Evolutionary conservation across 768 basidiomycete species (phyloP), one percentile per base, ranked within the genome.

Genomic region (Hypholoma sublateritium): DNA sequence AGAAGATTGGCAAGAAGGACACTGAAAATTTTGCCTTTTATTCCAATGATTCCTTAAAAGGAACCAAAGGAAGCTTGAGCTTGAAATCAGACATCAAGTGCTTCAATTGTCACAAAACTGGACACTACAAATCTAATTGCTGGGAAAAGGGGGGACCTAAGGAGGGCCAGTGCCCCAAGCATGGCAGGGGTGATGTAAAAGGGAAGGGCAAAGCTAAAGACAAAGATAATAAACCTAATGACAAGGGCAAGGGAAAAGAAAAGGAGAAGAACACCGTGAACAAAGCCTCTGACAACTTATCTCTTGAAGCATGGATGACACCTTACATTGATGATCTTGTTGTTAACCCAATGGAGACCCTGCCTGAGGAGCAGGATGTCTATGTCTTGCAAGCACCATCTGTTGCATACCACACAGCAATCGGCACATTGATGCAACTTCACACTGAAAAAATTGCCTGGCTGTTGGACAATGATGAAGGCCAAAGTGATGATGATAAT

Each of bases 121-220:
- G 74, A 2, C 71, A 75, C 44, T 28, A 66, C 11, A 59, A 58
- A 44, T 54, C 56, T n/a, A 65, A 74, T 49, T 75, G 74, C 51
- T 75, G 71, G 73, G 64, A 56, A 4, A 70, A 71, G 39, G 74
- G 74, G 4, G 71, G 74, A 43, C 72, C 70, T 35, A 69, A 65
- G 43, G 66, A 74, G 43, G 75, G 70, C 0, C 68, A 73, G 53
- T 55, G 59, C 12, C 67, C 66, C 17, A 62, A 57, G 28, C 54
- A 59, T 16, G 35, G 35, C 17, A 61, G 57, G 22, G 52, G 59
- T 16, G 35, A 19, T n/a, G 7, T 46, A n/a, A 55, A 47, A 13
- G 14, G n/a, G 19, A 34, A 36, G 39, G 55, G 36, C 17, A 28
- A 36, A 36, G 46, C 45, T 6, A 43, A 43, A 17, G 7, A 14